A percentile compares a stretch with the other conserved stretches of the same genome.
These are phyloP conservation scores for Coccomyxa subellipsoidea DNA, from an alignment of 163 green algal species.

Conservation along the genomic window DNA sequence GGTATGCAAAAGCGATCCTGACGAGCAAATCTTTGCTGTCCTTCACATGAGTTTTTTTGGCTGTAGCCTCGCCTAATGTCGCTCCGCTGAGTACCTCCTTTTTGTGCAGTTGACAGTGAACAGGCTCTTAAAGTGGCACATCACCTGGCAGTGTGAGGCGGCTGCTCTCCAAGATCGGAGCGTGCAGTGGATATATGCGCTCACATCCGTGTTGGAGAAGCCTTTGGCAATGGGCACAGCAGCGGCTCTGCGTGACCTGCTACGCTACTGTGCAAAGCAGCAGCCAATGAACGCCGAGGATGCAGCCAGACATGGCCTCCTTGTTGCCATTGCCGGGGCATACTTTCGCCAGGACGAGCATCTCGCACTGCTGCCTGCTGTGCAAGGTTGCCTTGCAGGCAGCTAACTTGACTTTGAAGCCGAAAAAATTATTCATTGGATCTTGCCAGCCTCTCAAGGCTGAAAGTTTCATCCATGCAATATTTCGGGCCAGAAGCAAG, in stretches of 20 bases:
- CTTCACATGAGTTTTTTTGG: no score
- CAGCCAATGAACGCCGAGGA: not conserved
- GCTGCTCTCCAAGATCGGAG: not conserved
- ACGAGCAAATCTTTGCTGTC: no score
- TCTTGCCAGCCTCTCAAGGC: no score
- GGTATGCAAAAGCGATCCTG: not conserved
- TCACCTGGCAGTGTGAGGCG: not conserved
- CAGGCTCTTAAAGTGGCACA: not conserved
- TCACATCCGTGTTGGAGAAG: constrained; percentile 22
- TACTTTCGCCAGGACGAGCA: constrained; percentile 33
- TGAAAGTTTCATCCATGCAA: no score
- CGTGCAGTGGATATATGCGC: constrained; percentile 16
- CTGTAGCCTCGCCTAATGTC: not conserved
- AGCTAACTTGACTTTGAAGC: no score
- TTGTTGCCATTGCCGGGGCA: constrained; percentile 32
- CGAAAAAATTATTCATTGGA: no score
- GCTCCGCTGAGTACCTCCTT: not conserved
- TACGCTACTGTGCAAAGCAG: constrained; percentile 24
- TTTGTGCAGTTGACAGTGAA: not conserved
- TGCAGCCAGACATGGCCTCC: constrained; percentile 32
- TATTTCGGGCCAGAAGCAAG: no score
- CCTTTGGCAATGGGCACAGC: constrained; percentile 18
- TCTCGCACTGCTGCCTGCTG: not conserved
- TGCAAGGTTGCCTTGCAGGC: not conserved
- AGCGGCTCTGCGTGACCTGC: constrained; percentile 22